These are phyloP conservation scores for Rubia occidens DNA, from an alignment of 305 asterid species.

Conservation along the genomic window DNA sequence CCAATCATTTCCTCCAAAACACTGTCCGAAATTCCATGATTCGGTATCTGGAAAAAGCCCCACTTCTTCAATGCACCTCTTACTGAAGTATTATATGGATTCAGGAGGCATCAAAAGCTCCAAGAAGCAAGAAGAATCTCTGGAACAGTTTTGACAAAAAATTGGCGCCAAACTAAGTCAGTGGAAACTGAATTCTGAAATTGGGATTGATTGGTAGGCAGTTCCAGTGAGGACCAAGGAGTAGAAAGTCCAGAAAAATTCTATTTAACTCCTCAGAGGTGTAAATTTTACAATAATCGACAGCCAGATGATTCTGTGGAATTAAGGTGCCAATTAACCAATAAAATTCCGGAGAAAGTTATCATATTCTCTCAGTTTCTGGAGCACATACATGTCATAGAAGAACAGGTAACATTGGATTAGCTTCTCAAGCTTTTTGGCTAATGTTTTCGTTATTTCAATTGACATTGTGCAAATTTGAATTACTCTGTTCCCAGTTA, in stretches of 20 bases:
- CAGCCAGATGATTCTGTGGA: slow-evolving; percentile 25
- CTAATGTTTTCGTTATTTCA: slow-evolving; percentile 17
- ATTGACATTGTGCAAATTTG: slow-evolving; percentile 18
- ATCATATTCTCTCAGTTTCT: slow-evolving; percentile 94
- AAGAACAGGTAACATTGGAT: slow-evolving; percentile 65
- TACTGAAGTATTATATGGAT: no score
- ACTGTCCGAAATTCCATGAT: no score
- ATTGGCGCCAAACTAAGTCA: no score
- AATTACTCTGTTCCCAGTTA: slow-evolving; percentile 39
- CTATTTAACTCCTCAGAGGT: slow-evolving; percentile 20
- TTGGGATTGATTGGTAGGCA: slow-evolving; percentile 22
- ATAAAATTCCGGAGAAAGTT: slow-evolving; percentile 52
- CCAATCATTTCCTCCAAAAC: no score
- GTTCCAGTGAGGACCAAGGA: slow-evolving; percentile 27
- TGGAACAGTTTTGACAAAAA: no score
- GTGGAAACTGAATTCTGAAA: no score
- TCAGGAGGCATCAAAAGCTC: no score
- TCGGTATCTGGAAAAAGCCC: no score
- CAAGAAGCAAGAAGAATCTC: no score
- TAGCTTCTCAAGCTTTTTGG: slow-evolving; percentile 19
- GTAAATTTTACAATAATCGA: slow-evolving; percentile 19
- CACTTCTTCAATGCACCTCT: no score
- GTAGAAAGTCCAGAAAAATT: slow-evolving; percentile 22
- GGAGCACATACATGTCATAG: slow-evolving; percentile 90
- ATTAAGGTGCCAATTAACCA: slow-evolving; percentile 25